These are phyloP conservation scores for Botryobasidium botryosum DNA, from an alignment of 768 basidiomycete species.

Conservation along the genomic window DNA sequence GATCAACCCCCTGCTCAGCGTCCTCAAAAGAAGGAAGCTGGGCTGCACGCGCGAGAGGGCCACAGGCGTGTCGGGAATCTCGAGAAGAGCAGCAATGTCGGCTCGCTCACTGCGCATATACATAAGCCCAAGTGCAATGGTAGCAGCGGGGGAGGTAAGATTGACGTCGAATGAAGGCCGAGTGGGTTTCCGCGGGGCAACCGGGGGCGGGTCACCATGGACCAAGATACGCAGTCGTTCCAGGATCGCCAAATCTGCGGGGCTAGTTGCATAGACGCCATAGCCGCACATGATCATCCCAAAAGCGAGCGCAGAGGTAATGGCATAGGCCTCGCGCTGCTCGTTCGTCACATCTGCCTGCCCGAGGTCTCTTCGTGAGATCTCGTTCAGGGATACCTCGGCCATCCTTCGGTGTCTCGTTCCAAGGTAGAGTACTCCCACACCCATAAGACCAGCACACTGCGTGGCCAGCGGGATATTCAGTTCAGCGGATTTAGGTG, in stretches of 20 bases:
- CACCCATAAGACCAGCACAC: conserved; percentile 68
- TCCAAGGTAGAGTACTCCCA: conserved; percentile 82
- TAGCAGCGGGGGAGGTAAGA: conserved; percentile 81
- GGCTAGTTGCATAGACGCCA: conserved; percentile 43
- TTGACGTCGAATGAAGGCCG: conserved; percentile 59
- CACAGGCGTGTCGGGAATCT: conserved; percentile 64
- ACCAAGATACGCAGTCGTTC: conserved; percentile 55
- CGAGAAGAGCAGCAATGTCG: conserved; percentile 75
- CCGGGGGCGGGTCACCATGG: conserved; percentile 45
- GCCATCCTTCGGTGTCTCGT: conserved; percentile 82
- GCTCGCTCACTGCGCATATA: conserved; percentile 69
- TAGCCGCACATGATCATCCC: conserved; percentile 94
- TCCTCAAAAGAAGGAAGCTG: conserved; percentile 68
- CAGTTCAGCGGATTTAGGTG: conserved; percentile 69
- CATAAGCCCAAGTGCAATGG: conserved; percentile 83
- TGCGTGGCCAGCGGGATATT: conserved; percentile 85
- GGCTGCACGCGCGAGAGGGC: conserved; percentile 77
- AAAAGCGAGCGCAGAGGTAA: conserved; percentile 75
- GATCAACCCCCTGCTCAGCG: conserved; percentile 59
- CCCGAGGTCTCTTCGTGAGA: conserved; percentile 57
- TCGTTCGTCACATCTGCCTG: conserved; percentile 76
- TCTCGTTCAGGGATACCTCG: conserved; percentile 75
- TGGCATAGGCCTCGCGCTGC: conserved; percentile 82
- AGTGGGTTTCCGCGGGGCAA: conserved; percentile 18
- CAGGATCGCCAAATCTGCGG: conserved; percentile 57